These are phyloP conservation scores for Globisporangium emineosum DNA, from an alignment of 352 stramenopile species.

Conservation along the genomic window DNA sequence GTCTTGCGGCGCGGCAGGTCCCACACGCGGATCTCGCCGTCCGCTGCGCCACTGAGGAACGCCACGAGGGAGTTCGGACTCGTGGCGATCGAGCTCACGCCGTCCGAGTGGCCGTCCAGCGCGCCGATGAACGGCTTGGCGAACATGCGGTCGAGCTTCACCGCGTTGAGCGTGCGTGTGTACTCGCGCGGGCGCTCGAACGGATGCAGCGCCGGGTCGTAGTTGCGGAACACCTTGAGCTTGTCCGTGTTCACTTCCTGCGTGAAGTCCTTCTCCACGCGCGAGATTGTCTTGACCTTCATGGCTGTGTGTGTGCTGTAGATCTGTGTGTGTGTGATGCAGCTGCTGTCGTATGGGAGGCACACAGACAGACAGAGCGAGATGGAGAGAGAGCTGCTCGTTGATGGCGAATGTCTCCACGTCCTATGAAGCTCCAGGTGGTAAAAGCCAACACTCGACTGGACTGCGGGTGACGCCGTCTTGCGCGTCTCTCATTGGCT, in stretches of 20 bases:
- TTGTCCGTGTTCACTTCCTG: slow-evolving; percentile 92
- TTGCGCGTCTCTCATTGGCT: neutral
- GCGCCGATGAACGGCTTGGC: slow-evolving; percentile 98
- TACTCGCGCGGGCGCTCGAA: slow-evolving; percentile 94
- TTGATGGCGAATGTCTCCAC: slow-evolving; percentile 6
- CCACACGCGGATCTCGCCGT: slow-evolving; percentile 96
- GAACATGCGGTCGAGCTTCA: slow-evolving; percentile 99
- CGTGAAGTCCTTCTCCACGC: slow-evolving; percentile 93
- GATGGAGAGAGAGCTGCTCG: neutral
- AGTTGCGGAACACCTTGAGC: slow-evolving; percentile 96
- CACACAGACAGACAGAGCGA: neutral
- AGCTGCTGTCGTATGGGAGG: neutral
- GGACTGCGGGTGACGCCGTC: slow-evolving; percentile 3
- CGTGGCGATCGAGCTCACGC: slow-evolving; percentile 91
- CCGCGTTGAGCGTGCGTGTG: slow-evolving; percentile 94
- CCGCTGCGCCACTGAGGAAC: slow-evolving; percentile 86
- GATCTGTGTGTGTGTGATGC: neutral
- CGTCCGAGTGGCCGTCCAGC: slow-evolving; percentile 96
- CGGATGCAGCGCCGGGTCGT: slow-evolving; percentile 93
- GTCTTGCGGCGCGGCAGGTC: slow-evolving; percentile 93
- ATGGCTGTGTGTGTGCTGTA: slow-evolving; percentile 56
- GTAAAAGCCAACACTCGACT: slow-evolving; percentile 3
- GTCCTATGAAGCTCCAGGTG: neutral
- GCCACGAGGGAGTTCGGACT: slow-evolving; percentile 89
- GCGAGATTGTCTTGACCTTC: slow-evolving; percentile 99